A percentile compares a stretch with the other conserved stretches of the same genome.
Conservation (phyloP, 1,139 yeast genomes). For the Hyphopichia fennica region DNA sequence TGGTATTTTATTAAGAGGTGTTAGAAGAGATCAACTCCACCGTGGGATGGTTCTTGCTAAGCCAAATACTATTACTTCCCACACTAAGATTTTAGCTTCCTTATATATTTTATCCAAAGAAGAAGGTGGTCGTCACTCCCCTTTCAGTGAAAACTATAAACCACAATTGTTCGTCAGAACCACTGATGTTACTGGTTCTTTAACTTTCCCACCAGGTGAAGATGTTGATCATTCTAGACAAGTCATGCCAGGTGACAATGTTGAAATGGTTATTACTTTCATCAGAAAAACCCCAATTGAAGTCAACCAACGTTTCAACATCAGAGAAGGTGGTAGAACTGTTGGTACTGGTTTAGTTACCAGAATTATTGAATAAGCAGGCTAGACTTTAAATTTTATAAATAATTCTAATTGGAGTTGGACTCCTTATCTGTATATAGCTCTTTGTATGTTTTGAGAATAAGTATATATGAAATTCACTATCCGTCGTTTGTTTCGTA, state of each 20-base stretch:
- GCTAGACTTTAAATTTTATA: too few species aligned
- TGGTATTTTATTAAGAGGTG: conserved; percentile 96
- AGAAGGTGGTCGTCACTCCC: conserved; percentile 99
- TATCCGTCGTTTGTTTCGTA: too few species aligned
- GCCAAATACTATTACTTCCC: conserved; percentile 90
- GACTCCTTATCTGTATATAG: conserved; percentile 9
- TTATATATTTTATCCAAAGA: conserved; percentile 90
- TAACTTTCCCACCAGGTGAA: conserved; percentile 89
- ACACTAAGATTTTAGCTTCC: conserved; percentile 92
- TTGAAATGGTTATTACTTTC: conserved; percentile 92
- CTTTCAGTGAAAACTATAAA: conserved; percentile 95
- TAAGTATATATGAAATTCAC: background rate
- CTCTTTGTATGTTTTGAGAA: conserved; percentile 6
- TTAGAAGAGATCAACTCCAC: conserved; percentile 93
- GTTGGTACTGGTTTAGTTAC: conserved; percentile 99
- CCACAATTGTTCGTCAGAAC: conserved; percentile 98
- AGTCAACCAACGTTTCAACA: conserved; percentile 96
- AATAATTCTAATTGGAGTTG: too few species aligned
- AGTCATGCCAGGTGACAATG: conserved; percentile 98
- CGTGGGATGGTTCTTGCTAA: conserved; percentile 98
- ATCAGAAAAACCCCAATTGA: conserved; percentile 93
- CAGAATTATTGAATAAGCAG: conserved; percentile 71
- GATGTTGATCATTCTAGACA: conserved; percentile 79
- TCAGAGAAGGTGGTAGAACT: conserved; percentile 99
- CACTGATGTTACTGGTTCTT: conserved; percentile 89